Evolutionary conservation across 495 filamentous ascomycete genomes (phyloP), one percentile per base, ranked within the genome.

Genomic region (Aspergillus cavernicola): DNA sequence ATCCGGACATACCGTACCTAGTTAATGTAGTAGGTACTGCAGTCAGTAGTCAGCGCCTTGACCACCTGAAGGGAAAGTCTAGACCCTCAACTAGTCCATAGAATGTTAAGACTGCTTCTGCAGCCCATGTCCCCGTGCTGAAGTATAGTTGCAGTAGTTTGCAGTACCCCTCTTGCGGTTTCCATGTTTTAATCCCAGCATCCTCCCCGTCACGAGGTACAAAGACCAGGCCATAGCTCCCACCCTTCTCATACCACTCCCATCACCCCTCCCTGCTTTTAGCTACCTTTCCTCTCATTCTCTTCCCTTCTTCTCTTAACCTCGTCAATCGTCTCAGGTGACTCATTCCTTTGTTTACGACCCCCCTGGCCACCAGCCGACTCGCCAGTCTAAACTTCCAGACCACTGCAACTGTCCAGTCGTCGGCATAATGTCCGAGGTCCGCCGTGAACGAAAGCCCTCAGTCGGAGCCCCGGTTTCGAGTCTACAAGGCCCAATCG

Each of bases 381-480:
- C 9, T 29, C 26, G 9, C 4, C 5, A 9, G 4, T 29, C 9
- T 29, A 9, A 5, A 29, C 20, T n/a, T n/a, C 39, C 39, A n/a
- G 1, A 3, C 24, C 26, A 29, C 18, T 41, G 28, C 31, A 47
- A 51, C 11, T 13, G 15, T 20, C 15, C 18, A 37, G 40, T 16
- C 15, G 11, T 29, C 44, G 35, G 16, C 31, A 55, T 13, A 37
- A 57, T 62, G 60, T 47, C 61, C 48, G 49, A 62, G 52, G 56
- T 55, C 19, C 63, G 66, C 35, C 79, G 82, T 40, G 82, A 87
- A 69, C 81, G 91, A 52, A 86, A 79, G 52, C 88, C 87, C 26
- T 93, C 88, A 26, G 85, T 85, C 29, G 84, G 88, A 42, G 87
- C 88, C 47, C 91, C 90, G 28, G 83, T 96, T 59, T 80, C 85